phyloP scores from a whole-genome alignment of 495 filamentous ascomycete genomes.

The Penicillium bialowiezense region DNA sequence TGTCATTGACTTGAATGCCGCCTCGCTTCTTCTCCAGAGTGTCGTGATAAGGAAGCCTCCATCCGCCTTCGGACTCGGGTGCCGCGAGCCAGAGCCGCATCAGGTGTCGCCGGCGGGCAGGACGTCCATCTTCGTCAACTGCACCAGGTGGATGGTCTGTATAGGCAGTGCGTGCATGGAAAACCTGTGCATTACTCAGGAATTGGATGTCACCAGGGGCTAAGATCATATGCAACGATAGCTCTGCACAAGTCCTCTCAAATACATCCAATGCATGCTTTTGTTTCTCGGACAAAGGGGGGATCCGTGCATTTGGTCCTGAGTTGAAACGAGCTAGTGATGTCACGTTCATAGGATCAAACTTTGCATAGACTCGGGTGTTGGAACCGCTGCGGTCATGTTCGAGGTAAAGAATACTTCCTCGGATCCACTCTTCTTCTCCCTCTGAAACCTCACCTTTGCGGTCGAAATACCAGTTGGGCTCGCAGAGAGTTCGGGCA shows the following conservation, averaged over 20 bases:
- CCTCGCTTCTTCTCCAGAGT: slow-evolving; percentile 72
- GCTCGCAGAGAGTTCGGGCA: slow-evolving; percentile 61
- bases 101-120: slow-evolving; percentile 62
- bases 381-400: slow-evolving; percentile 30
- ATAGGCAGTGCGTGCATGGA: slow-evolving; percentile 66
- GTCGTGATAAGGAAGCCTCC: slow-evolving; percentile 74
- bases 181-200: slow-evolving; percentile 59
- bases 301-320: slow-evolving; percentile 50
- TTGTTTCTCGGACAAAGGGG: slow-evolving; percentile 59
- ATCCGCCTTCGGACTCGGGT: slow-evolving; percentile 75
- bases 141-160: slow-evolving; percentile 52
- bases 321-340: slow-evolving; percentile 59
- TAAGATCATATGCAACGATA: slow-evolving; percentile 68
- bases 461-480: slow-evolving; percentile 86
- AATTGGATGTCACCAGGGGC: slow-evolving; percentile 75
- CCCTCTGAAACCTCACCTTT: slow-evolving; percentile 74
- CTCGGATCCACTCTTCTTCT: slow-evolving; percentile 68
- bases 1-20: slow-evolving; percentile 77
- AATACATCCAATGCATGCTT: slow-evolving; percentile 56
- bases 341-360: slow-evolving; percentile 67
- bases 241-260: slow-evolving; percentile 59
- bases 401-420: slow-evolving; percentile 68
- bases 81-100: slow-evolving; percentile 76
- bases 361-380: slow-evolving; percentile 46
- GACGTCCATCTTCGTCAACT: slow-evolving; percentile 25